These are phyloP conservation scores for Pseudogymnoascus sp. DNA, from an alignment of 2,329 filamentous ascomycete genomes.

Conservation along the genomic window DNA sequence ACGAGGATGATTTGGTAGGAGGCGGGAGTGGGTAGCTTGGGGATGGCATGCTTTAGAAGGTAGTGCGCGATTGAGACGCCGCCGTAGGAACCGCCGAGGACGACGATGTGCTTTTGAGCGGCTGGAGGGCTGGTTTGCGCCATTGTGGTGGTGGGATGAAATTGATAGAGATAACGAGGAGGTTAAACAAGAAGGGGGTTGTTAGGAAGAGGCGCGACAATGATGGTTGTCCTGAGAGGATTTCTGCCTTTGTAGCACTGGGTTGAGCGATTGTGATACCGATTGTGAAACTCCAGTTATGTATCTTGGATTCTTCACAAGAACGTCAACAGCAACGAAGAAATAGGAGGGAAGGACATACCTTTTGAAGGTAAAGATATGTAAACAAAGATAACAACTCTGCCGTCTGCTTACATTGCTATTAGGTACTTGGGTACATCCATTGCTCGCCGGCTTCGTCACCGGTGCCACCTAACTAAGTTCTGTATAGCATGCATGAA, in stretches of 20 bases:
- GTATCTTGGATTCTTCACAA: neutral
- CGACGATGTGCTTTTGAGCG: slow-evolving; percentile 33
- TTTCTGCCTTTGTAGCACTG: neutral
- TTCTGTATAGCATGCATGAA: neutral
- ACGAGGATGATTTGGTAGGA: slow-evolving; percentile 37
- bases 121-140: neutral
- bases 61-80: slow-evolving; percentile 46
- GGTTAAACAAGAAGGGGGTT: neutral
- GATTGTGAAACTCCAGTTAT: neutral
- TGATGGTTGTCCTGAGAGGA: neutral
- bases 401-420: neutral
- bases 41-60: slow-evolving; percentile 43
- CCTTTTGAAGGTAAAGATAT: neutral
- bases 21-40: slow-evolving; percentile 29
- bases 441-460: neutral
- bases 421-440: neutral
- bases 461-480: neutral
- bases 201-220: neutral
- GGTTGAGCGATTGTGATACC: neutral
- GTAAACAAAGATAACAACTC: neutral
- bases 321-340: neutral
- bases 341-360: neutral
- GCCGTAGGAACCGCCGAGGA: slow-evolving; percentile 46
- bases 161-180: neutral
- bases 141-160: neutral